phyloP scores from a whole-genome alignment of 805 yeast species.

The Saccharomycopsis amapae region DNA sequence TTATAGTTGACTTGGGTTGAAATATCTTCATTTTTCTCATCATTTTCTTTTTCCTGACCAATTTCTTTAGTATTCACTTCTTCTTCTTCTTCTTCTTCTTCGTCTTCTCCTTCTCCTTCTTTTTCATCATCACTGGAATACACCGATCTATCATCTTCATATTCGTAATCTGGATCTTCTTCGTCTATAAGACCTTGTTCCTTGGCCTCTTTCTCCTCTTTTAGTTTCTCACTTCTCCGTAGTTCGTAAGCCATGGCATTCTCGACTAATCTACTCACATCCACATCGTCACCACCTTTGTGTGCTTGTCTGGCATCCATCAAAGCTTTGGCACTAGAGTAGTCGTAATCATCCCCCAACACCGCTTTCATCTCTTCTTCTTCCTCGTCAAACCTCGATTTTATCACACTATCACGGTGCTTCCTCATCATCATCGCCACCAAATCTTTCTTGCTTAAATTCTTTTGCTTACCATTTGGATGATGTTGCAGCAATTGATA shows the following conservation, averaged over 20 bases:
- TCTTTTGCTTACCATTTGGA: not conserved
- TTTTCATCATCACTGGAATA: not conserved
- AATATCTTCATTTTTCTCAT: not conserved
- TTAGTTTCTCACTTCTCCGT: slow-evolving; percentile 10
- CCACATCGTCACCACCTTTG: slow-evolving; percentile 5
- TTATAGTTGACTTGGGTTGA: not conserved
- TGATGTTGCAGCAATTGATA: not conserved
- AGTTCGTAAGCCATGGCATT: slow-evolving; percentile 15
- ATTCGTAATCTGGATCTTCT: not conserved
- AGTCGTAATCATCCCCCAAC: not conserved
- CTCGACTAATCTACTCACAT: slow-evolving; percentile 13
- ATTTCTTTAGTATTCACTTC: slow-evolving; percentile 6
- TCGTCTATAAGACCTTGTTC: not conserved
- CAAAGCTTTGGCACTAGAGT: not conserved
- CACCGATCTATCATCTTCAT: not conserved
- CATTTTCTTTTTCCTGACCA: slow-evolving; percentile 1
- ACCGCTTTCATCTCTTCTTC: not conserved
- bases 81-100: slow-evolving; percentile 6
- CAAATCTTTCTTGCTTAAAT: slow-evolving; percentile 10
- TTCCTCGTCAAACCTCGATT: not conserved
- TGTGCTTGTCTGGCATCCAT: not conserved
- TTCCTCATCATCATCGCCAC: slow-evolving; percentile 10
- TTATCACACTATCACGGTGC: slow-evolving; percentile 9
- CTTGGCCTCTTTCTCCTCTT: not conserved
- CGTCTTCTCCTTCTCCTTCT: not conserved